These are phyloP conservation scores for Wallemia mellicola DNA, from an alignment of 1,284 basidiomycete species.

Conservation along the genomic window DNA sequence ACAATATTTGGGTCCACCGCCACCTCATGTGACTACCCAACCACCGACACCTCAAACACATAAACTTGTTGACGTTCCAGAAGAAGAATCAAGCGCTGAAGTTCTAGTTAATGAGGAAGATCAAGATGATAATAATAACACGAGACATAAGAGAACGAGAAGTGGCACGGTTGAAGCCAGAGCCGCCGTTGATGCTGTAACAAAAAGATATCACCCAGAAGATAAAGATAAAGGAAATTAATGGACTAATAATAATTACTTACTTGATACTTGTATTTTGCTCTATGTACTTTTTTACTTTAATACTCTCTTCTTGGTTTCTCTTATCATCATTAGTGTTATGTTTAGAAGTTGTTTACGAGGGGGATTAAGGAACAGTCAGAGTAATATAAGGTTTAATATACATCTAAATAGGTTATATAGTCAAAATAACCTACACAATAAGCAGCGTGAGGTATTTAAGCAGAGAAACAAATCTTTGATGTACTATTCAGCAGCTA, in stretches of 20 bases:
- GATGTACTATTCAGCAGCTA: neutral
- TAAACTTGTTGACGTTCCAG: neutral
- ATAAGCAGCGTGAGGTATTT: neutral
- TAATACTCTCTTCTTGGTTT: neutral
- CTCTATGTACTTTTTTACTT: neutral
- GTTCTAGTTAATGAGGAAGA: neutral
- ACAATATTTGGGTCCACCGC: neutral
- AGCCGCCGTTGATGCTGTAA: neutral
- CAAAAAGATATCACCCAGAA: neutral
- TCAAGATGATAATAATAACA: neutral
- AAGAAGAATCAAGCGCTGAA: neutral
- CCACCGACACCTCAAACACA: neutral
- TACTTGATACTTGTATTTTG: neutral
- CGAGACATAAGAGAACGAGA: neutral
- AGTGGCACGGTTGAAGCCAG: neutral
- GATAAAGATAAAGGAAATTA: no score
- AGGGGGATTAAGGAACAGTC: neutral
- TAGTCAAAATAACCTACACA: neutral
- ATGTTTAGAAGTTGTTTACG: neutral
- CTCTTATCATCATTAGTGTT: neutral
- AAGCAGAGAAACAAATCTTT: neutral
- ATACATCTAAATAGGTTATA: no score
- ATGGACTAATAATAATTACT: neutral
- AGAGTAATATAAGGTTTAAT: neutral
- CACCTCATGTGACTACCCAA: neutral